Evolutionary conservation across 768 basidiomycete genomes (phyloP), one percentile per base, ranked within the genome.

Genomic region (Suillus weaverae): DNA sequence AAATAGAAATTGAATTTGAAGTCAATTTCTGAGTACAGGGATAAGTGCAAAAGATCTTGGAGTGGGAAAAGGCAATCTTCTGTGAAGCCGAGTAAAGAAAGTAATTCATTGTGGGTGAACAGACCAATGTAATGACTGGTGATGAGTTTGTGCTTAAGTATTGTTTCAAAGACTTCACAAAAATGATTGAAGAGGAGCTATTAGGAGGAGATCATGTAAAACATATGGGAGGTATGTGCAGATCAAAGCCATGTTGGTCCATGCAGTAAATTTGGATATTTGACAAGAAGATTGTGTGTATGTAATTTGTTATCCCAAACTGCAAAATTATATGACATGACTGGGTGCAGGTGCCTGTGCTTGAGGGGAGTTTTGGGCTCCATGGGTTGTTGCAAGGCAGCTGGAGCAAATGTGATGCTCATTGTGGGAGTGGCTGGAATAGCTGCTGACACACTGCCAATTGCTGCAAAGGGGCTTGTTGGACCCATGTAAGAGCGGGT

Each of bases 391-490:
- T 0, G 64, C 53, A 26, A 78, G 77, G 59, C 83, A 83, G 1
- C 83, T 80, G 0, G 81, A 81, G 71, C 81, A 84, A 13, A 74
- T 61, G 70, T 83, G 82, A 0, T 61, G 43, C 16, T 65, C 32
- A 30, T 68, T 56, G 71, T 78, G 74, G 4, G 59, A 32, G 0
- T 14, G n/a, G 10, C 43, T 66, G 39, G 22, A 26, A 66, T 81
- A 83, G 0, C 78, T 72, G 13, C 22, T 8, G 0, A 56, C 10
- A 0, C 50, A 43, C 41, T 83, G 77, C 73, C 73, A 83, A 57
- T 80, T 68, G 60, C 68, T 57, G 68, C 81, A 83, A 4, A 82
- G 22, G 2, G 13, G 4, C 8, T 48, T 61, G 0, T 43, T 1
- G 30, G 79, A 67, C 0, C 41, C 6, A 0, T n/a, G 63, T 63